Evolutionary conservation across 177 flowering plant genomes (phyloP).

Genomic region (Viscum album): DNA sequence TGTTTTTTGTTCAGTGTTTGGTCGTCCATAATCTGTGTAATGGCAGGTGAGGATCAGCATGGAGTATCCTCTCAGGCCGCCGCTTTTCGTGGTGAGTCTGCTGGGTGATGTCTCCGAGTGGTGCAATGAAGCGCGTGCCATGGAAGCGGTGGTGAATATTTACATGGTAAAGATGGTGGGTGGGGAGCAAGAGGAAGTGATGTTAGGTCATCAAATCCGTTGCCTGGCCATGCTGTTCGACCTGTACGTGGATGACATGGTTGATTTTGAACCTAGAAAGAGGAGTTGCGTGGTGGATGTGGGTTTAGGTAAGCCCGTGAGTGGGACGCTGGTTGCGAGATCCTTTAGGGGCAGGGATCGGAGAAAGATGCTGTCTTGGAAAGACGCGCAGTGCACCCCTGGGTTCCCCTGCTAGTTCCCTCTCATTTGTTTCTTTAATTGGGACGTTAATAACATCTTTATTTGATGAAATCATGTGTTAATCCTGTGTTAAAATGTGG

Average conservation of each 20-base stretch:
- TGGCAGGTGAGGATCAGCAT: conserved; percentile 67
- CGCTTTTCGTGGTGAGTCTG: conserved; percentile 44
- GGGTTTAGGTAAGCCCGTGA: conserved; percentile 60
- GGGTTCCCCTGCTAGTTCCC: conserved; percentile 36
- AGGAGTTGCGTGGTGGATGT: conserved; percentile 53
- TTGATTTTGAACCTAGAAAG: conserved; percentile 30
- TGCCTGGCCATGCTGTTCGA: conserved; percentile 80
- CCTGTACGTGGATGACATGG: conserved; percentile 42
- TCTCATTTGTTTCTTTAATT: too few species aligned
- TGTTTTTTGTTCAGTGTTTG: conserved; percentile 6
- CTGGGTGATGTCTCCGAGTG: conserved; percentile 28
- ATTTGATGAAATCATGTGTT: too few species aligned
- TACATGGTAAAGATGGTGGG: conserved; percentile 59
- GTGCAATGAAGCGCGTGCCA: conserved; percentile 75
- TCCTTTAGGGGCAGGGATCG: conserved; percentile 81
- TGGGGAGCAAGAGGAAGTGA: conserved; percentile 37
- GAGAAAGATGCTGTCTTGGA: conserved; percentile 87
- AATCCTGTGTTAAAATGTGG: too few species aligned
- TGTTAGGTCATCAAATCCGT: conserved; percentile 63
- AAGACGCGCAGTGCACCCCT: conserved; percentile 42
- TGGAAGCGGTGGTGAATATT: conserved; percentile 95
- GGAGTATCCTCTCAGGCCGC: conserved; percentile 96
- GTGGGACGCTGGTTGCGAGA: conserved; percentile 54
- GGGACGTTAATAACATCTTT: too few species aligned
- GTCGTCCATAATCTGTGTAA: conserved; percentile 6